Evolutionary conservation across 1,139 yeast genomes (phyloP), one percentile per base, ranked within the genome.

Genomic region (Blastobotrys capitulatus): DNA sequence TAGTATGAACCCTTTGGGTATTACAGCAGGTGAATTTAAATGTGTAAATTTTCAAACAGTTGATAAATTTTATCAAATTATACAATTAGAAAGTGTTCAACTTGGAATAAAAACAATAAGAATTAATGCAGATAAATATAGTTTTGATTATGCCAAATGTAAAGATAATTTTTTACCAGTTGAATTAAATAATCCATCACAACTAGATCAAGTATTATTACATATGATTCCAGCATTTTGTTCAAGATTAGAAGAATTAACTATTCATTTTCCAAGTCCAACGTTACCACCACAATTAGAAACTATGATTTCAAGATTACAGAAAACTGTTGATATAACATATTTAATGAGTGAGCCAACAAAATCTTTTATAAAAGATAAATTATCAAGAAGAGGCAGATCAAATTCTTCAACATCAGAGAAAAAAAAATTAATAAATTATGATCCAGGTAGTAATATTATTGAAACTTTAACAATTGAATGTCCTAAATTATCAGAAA

Each of bases 201-300:
- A 29, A 12, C 38, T 44, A 13, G 48, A 44, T 18, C 48, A 44
- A 26, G 19, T 44, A 25, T 38, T 44, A 32, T 16, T 39, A 31
- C 48, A 44, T 29, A 38, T 44, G 48, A 38, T 44, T 20, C 48
- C 48, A 13, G 48, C 48, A 31, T 38, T 44, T 25, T 44, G 48
- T 26, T 7, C n/a, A 9, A 18, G 34, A 18, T 22, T 44, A 25
- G 36, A 25, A 27, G 27, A 18, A 10, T 22, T 43, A 4, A n/a
- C 13, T 15, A 26, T 43, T 2, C 19, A 25, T 25, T 18, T 35
- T 18, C 46, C 46, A 15, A 31, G 29, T 19, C 7, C 48, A 15
- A 19, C 10, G 13, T 13, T 44, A 10, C 48, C 48, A 25, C 39
- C 26, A 4, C 48, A 44, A 22, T 7, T 44, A 18, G 18, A 15